Conservation (phyloP, 2,329 filamentous ascomycete species). For the Thielaviopsis euricoi region DNA sequence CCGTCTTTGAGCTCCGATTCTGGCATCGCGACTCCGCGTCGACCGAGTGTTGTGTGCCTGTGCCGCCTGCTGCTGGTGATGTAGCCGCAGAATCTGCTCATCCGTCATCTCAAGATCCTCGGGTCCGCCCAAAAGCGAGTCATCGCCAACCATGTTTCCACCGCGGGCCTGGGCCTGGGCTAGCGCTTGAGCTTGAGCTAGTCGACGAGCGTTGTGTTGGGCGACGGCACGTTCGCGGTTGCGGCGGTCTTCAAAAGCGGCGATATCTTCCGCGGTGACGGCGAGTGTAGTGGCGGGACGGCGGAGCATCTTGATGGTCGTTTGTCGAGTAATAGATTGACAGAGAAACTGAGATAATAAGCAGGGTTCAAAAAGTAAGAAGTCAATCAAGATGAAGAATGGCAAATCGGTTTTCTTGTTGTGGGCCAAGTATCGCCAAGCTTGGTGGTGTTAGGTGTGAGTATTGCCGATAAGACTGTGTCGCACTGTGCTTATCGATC, state of each 20-base stretch:
- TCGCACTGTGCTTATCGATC: conserved; percentile 1
- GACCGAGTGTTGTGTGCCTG: conserved; percentile 7
- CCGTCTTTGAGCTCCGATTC: conserved; percentile 1
- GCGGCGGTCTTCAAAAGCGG: conserved; percentile 50
- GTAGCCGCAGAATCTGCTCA: conserved; percentile 9
- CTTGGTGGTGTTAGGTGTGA: not conserved
- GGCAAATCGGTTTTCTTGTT: not conserved
- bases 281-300: conserved; percentile 50
- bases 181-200: conserved; percentile 3
- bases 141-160: not conserved
- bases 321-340: not conserved
- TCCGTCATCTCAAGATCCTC: conserved; percentile 12
- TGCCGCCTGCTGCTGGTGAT: conserved; percentile 14
- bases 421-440: not conserved
- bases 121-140: conserved; percentile 4
- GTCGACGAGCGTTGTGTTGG: conserved; percentile 14
- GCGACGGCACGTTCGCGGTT: conserved; percentile 24
- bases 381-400: no score
- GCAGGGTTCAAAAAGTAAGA: not conserved
- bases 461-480: not conserved
- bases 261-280: conserved; percentile 54
- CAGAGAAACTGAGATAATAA: not conserved
- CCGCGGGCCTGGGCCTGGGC: conserved; percentile 12
- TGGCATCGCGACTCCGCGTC: conserved; percentile 5
- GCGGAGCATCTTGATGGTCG: conserved; percentile 36